Evolutionary conservation across 225 moss, liverwort and hornwort species (phyloP), one percentile per base, ranked within the genome.

Genomic region (Marchantia polymorpha): DNA sequence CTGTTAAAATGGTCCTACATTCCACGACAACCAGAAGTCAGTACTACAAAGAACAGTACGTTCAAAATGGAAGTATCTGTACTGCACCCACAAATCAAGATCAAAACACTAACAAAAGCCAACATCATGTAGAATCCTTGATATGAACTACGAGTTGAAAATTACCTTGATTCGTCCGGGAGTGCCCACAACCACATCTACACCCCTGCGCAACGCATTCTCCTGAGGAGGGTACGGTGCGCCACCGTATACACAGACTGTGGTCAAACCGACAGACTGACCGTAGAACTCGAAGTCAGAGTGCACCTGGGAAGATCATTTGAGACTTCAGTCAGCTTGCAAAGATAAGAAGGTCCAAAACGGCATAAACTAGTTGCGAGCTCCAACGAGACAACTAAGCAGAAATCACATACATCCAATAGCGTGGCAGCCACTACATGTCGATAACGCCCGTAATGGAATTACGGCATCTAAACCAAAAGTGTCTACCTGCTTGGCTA

Each of bases 131-230:
- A 39, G 5, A 39, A 13, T 56, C 2, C 56, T 56, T 56, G 56
- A 2, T 3, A 39, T 39, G 56, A 27, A 53, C 8, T 10, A 25
- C 20, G 19, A 25, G 15, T 22, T 47, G 39, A 56, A 19, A 10
- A 47, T 59, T 49, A 90, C 90, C 93, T 93, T 99, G 64, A 99
- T 93, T 7, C 99, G 93, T 20, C 99, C 99, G 0, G 99, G 99
- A 60, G 99, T 95, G 39, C 99, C 95, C 47, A 99, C 99, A 17
- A 99, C 99, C 25, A 99, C 85, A 74, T 99, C 99, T 19, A 95
- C 99, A 30, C 99, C 99, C 80, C 80, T 90, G 14, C 84, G 89
- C 82, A 99, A 13, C 1, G 95, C 87, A 50, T 87, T 93, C 81
- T 91, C 99, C 51, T 99, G 99, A 0, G 95, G 91, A 6, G 82